Percentiles rank a stretch among this genome's conserved stretches.
Evolutionary conservation across 2,329 filamentous ascomycete species (phyloP).

Genomic region (Diplodia corticola): DNA sequence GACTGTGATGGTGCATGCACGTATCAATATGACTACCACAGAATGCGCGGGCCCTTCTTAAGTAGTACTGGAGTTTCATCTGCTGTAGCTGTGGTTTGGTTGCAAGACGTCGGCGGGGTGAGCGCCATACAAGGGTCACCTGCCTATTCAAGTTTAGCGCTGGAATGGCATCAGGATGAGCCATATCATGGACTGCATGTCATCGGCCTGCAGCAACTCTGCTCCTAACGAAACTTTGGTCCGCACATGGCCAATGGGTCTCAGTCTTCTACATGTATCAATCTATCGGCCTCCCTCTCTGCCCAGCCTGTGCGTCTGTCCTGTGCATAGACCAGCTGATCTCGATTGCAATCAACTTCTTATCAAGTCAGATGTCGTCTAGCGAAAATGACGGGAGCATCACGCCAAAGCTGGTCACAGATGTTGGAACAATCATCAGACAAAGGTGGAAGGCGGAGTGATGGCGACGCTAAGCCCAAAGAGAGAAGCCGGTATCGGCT

Average conservation of each 20-base stretch:
- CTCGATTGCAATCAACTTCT: too few species aligned
- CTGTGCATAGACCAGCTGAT: too few species aligned
- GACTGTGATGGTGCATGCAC: neutral
- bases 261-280: neutral
- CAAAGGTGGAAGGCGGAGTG: neutral
- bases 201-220: neutral
- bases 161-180: neutral
- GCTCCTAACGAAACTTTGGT: neutral
- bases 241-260: neutral
- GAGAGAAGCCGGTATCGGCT: neutral
- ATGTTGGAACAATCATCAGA: neutral
- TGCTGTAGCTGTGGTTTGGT: neutral
- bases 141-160: neutral
- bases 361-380: too few species aligned
- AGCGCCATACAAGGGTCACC: neutral
- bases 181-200: neutral
- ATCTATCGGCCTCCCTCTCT: neutral
- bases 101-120: too few species aligned
- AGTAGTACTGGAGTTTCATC: neutral
- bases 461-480: neutral
- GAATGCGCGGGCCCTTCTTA: neutral
- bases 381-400: conserved; percentile 3
- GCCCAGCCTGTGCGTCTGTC: too few species aligned
- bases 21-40: neutral
- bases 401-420: neutral